Base-by-base conservation (phyloP, 345 rosid genomes). In the Hevea brasiliensis region DNA sequence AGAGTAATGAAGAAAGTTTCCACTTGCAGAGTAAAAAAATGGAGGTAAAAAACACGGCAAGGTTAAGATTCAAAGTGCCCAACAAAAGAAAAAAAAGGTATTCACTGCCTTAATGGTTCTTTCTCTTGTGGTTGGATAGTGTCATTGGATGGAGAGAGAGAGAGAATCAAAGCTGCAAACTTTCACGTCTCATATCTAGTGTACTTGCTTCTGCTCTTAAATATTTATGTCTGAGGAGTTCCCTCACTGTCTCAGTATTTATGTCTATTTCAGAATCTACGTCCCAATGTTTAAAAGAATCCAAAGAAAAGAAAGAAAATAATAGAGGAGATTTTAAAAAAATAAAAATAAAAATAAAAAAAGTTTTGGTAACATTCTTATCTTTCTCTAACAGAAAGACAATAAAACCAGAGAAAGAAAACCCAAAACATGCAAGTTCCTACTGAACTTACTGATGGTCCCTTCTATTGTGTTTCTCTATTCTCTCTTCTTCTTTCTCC, bases 181-280 rank as follows among this genome's bases (percentile, higher is more conserved):
- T 76, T 61, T 73, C 80, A 83, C 77, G 87, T 82, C 79, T 85
- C 71, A 67, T 81, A 71, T 78, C 60, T 74, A 45, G 57, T 60
- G 84, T 81, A 76, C 87, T 78, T 85, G 71, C 44, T 79, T 67
- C 79, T 61, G 70, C 65, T 63, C 62, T 78, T 74, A 44, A 65
- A 59, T 56, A 79, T 72, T 55, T 26, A 10, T 64, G 29, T 29
- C 67, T 70, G 47, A 18, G 44, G 75, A 73, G 66, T 76, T 77
- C 51, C 67, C 63, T 73, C 69, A 41, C 67, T 68, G 75, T 53
- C 26, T 70, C 67, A 45, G 78, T 78, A 71, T 78, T 74, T 77
- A 65, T 76, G 80, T 80, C 78, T 51, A 74, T 54, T 61, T 72
- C 76, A 75, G 87, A 75, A 84, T 85, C 84, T 79, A 84, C 84